Evolutionary conservation across 192 early-diverging fungal genomes (phyloP), one percentile per base, ranked within the genome.

Genomic region (Ambispora gerdemannii): DNA sequence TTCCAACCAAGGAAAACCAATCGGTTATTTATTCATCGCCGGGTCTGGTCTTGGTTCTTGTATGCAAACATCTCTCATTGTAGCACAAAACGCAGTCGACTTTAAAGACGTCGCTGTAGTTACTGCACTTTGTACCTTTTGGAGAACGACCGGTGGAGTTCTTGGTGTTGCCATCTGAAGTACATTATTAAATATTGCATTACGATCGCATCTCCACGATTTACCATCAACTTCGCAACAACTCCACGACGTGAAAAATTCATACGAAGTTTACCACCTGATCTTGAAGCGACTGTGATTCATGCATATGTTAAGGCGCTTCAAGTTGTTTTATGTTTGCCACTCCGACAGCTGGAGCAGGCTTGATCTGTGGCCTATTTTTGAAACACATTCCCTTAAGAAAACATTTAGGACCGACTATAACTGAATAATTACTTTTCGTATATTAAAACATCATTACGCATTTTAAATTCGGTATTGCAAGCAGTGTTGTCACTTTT

Each of bases 41-140:
- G 93, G 92, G 17, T 55, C 86, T 24, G 94, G 94, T 28, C 80
- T 89, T 35, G 92, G 94, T 43, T 81, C 77, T 43, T 79, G 85
- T 63, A 80, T 93, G 61, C 92, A 92, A 81, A 88, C 86, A 0
- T 81, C 86, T 28, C 83, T 92, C 74, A 75, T 93, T 67, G 91
- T 85, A 3, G 82, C 89, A 3, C 93, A 93, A 72, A 87, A 87
- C 0, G 77, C 86, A 0, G 92, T 93, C 3, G 67, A 77, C 4
- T 79, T 81, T 51, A 72, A 72, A 8, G 81, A 88, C 55, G 89
- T 92, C 79, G 92, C 92, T 1, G 80, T 89, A 0, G 90, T 83
- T 35, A 92, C 92, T 7, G 80, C 89, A 3, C 71, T 90, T 43
- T 82, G 80, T 25, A 85, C 85, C 19, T 92, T 91, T 66, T 74